Percentiles rank a stretch among this genome's conserved stretches.
These are phyloP conservation scores for Parathielavia appendiculata DNA, from an alignment of 495 filamentous ascomycete species.

Conservation along the genomic window DNA sequence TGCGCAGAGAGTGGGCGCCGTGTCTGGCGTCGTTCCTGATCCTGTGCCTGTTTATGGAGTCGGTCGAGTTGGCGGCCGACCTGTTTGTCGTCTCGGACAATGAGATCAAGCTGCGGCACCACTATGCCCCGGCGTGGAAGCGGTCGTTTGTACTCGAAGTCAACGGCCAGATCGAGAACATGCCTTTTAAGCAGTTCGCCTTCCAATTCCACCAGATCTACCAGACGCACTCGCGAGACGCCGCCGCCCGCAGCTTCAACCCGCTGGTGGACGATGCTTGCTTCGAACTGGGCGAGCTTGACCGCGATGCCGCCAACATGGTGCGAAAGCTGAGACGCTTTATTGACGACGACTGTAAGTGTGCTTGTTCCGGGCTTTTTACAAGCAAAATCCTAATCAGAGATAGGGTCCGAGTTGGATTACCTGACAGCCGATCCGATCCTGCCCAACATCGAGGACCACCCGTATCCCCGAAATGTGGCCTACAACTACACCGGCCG, in stretches of 20 bases:
- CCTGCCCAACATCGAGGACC: slow-evolving; percentile 39
- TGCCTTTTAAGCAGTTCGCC: slow-evolving; percentile 49
- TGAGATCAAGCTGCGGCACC: slow-evolving; percentile 38
- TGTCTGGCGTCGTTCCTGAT: slow-evolving; percentile 48
- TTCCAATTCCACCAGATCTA: slow-evolving; percentile 53
- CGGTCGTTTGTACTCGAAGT: slow-evolving; percentile 38
- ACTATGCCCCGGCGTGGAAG: slow-evolving; percentile 29
- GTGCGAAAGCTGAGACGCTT: slow-evolving; percentile 38
- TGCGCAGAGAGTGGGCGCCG: slow-evolving; percentile 46
- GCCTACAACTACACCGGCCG: slow-evolving; percentile 46
- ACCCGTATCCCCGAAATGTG: slow-evolving; percentile 41
- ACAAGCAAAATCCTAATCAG: slow-evolving; percentile 5
- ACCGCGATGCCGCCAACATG: slow-evolving; percentile 37
- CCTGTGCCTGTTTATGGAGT: slow-evolving; percentile 50
- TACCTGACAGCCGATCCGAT: slow-evolving; percentile 43
- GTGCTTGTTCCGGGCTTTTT: neutral
- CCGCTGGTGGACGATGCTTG: slow-evolving; percentile 37
- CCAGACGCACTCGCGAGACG: slow-evolving; percentile 44
- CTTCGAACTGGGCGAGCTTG: slow-evolving; percentile 36
- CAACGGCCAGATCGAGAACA: slow-evolving; percentile 45
- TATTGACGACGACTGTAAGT: slow-evolving; percentile 39
- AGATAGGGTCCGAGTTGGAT: slow-evolving; percentile 45
- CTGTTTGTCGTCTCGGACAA: slow-evolving; percentile 46
- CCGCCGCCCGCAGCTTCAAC: slow-evolving; percentile 40
- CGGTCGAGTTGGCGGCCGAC: slow-evolving; percentile 46